Evolutionary conservation across 2,329 filamentous ascomycete genomes (phyloP), one percentile per base, ranked within the genome.

Genomic region (Piedraia hortae): DNA sequence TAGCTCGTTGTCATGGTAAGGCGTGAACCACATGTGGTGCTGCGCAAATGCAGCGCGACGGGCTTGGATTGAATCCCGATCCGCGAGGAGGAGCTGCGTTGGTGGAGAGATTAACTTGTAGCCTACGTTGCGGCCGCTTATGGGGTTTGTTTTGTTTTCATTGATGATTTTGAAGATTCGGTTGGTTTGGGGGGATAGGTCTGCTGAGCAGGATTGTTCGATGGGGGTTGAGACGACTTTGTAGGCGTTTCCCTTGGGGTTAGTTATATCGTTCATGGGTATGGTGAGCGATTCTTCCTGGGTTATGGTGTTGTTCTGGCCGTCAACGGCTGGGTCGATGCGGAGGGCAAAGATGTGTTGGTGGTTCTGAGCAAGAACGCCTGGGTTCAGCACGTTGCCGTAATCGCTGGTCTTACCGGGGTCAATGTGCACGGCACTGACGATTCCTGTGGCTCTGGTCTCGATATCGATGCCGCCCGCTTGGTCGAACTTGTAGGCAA

Each of bases 331-430:
- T 0, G 66, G 64, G 31, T 74, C 66, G 21, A 73, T 58, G 1
- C 67, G 54, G 18, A 63, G 43, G 12, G 51, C 56, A 37, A 74
- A 72, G 19, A 73, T 52, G 42, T 74, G 68, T 37, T 74, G 68
- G 31, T 74, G 67, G 38, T 70, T 64, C 28, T 63, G 62, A 0
- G 67, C 68, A 2, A 73, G 44, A 0, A 66, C 59, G 0, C 67
- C 67, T 0, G 61, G 57, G 0, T 53, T 51, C 2, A 73, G 65
- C 2, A 68, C 55, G 24, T 61, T 72, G 22, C 54, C 53, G 2
- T 50, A 35, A 6, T 29, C 24, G 9, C 48, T 52, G 0, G 60
- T 54, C 21, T 54, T 51, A 2, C 65, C 65, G 19, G 59, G 46
- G 3, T 54, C 38, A 12, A 52, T 50, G 1, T 59, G 51, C 16